Conservation (phyloP, 129 eudicot species). For the Dittrichia graveolens region DNA sequence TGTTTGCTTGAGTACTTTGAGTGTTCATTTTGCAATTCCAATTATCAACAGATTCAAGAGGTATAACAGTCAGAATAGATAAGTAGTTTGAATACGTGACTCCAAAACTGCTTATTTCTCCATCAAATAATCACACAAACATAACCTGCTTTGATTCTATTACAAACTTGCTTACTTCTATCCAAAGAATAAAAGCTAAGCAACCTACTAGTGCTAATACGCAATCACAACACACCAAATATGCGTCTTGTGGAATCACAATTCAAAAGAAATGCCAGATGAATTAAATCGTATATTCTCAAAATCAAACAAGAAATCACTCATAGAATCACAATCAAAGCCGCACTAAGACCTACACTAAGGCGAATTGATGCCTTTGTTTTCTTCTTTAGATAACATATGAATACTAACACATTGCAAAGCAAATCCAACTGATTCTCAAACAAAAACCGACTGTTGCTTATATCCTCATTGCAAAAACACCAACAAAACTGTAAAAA, state of each 20-base stretch:
- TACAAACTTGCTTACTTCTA: neutral
- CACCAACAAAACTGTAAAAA: constrained; percentile 20
- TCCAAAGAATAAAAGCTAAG: neutral
- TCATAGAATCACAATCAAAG: constrained; percentile 18
- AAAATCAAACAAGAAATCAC: constrained; percentile 10
- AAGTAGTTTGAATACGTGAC: no score
- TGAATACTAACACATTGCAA: neutral
- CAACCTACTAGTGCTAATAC: neutral
- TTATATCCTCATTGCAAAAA: constrained; percentile 27
- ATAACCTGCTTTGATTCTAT: no score
- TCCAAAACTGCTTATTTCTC: no score
- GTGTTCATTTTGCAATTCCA: no score
- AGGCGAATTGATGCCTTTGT: neutral
- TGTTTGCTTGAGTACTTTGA: no score
- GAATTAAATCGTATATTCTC: constrained; percentile 4
- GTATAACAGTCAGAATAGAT: no score
- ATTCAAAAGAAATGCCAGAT: neutral
- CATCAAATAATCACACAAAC: no score
- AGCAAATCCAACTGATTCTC: neutral
- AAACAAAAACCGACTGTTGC: constrained; percentile 6
- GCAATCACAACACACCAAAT: neutral
- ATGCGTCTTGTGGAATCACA: neutral
- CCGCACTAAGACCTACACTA: constrained; percentile 9
- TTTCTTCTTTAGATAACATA: neutral
- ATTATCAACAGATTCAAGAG: no score